Evolutionary conservation across 2,329 filamentous ascomycete genomes (phyloP).

Genomic region (Chaetothyriales sp.): DNA sequence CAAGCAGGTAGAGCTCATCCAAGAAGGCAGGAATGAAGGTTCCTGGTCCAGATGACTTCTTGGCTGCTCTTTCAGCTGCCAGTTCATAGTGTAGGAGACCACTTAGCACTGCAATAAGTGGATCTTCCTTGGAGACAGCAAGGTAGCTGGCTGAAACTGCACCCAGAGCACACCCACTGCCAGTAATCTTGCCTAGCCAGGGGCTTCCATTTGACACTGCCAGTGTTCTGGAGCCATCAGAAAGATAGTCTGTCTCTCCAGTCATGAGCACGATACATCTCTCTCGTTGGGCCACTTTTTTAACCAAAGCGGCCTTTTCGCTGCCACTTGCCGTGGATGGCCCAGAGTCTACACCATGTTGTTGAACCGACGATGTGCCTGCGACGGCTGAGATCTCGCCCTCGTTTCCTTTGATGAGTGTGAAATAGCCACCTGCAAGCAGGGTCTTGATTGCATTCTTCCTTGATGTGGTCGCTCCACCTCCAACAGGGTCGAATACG

Average conservation of each 20-base stretch:
- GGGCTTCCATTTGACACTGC: slow-evolving; percentile 63
- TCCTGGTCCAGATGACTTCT: slow-evolving; percentile 61
- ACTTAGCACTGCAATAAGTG: slow-evolving; percentile 56
- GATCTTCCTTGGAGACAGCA: slow-evolving; percentile 47
- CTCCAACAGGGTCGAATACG: slow-evolving; percentile 79
- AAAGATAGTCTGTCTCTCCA: slow-evolving; percentile 60
- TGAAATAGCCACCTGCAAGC: slow-evolving; percentile 59
- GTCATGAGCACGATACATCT: slow-evolving; percentile 68
- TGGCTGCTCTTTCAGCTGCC: slow-evolving; percentile 53
- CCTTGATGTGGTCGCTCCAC: slow-evolving; percentile 64
- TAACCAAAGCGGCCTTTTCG: slow-evolving; percentile 49
- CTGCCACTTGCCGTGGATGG: slow-evolving; percentile 36
- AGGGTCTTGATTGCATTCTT: slow-evolving; percentile 56
- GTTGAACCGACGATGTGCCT: slow-evolving; percentile 42
- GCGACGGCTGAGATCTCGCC: slow-evolving; percentile 65
- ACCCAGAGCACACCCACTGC: slow-evolving; percentile 72
- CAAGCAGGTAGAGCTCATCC: slow-evolving; percentile 46
- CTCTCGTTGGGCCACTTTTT: slow-evolving; percentile 50
- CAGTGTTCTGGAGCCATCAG: slow-evolving; percentile 54
- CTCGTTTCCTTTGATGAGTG: slow-evolving; percentile 89
- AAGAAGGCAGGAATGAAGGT: slow-evolving; percentile 76
- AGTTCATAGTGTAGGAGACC: slow-evolving; percentile 65
- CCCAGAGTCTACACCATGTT: slow-evolving; percentile 73
- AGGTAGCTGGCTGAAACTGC: slow-evolving; percentile 64
- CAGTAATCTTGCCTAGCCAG: slow-evolving; percentile 31